Evolutionary conservation across 2,329 filamentous ascomycete species (phyloP).

Genomic region (Didymella pomorum): DNA sequence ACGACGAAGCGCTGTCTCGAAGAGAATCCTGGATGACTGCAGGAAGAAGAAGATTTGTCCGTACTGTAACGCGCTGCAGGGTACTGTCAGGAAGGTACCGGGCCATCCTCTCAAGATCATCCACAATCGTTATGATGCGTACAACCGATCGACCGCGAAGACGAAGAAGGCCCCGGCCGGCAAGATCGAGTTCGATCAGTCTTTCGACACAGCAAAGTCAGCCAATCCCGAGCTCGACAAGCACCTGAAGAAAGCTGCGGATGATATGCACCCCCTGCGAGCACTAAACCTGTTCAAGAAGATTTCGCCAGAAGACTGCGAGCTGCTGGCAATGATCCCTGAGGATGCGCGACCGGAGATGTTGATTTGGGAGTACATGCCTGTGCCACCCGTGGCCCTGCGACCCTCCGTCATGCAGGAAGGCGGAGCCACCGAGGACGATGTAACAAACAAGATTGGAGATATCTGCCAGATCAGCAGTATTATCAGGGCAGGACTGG

Average conservation of each 20-base stretch:
- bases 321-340: constrained; percentile 87
- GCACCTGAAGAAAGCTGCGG: constrained; percentile 88
- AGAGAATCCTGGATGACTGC: constrained; percentile 88
- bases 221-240: constrained; percentile 86
- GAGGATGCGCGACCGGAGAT: constrained; percentile 90
- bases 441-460: constrained; percentile 94
- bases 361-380: constrained; percentile 97
- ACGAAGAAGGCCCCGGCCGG: constrained; percentile 83
- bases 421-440: constrained; percentile 91
- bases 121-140: constrained; percentile 90
- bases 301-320: constrained; percentile 84
- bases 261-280: constrained; percentile 89
- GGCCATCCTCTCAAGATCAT: constrained; percentile 85
- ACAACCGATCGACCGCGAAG: constrained; percentile 84
- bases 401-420: constrained; percentile 94
- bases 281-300: constrained; percentile 92
- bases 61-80: constrained; percentile 83
- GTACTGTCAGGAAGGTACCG: constrained; percentile 88
- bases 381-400: constrained; percentile 92
- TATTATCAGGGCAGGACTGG: constrained; percentile 81
- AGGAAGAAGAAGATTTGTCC: constrained; percentile 85
- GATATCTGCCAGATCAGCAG: constrained; percentile 95
- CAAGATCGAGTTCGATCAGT: constrained; percentile 85
- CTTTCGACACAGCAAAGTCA: constrained; percentile 80
- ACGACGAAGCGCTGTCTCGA: constrained; percentile 81